A percentile compares a stretch with the other conserved stretches of the same genome.
Evolutionary conservation across 306 rosid species (phyloP).

Genomic region (Quercus berberidifolia): DNA sequence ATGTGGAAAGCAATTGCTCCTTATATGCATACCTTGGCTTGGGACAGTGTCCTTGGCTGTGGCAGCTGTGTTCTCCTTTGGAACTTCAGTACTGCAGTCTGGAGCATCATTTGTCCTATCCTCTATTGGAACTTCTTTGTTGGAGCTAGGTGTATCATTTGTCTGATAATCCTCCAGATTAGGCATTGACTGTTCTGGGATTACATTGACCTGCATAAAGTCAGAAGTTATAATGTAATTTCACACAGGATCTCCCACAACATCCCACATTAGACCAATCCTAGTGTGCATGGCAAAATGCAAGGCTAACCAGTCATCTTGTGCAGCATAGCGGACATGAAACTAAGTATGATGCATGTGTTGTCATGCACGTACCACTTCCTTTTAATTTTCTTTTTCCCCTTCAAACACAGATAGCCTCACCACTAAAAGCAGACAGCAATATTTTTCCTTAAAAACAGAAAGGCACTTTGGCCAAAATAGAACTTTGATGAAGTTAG

Average conservation of each 20-base stretch:
- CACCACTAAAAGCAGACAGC: background rate
- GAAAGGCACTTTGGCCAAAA: background rate
- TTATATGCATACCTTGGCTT: conserved; percentile 54
- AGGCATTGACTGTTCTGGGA: conserved; percentile 34
- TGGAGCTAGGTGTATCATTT: conserved; percentile 25
- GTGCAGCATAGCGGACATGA: background rate
- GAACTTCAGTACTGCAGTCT: conserved; percentile 27
- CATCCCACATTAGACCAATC: conserved; percentile 8
- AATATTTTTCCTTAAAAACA: background rate
- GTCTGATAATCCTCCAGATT: conserved; percentile 34
- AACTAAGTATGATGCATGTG: background rate
- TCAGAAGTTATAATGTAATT: conserved; percentile 9
- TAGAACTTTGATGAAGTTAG: background rate
- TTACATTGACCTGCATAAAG: conserved; percentile 50
- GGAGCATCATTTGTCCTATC: conserved; percentile 26
- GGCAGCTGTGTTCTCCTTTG: conserved; percentile 22
- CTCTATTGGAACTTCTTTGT: conserved; percentile 28
- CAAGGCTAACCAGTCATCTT: background rate
- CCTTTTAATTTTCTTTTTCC: background rate
- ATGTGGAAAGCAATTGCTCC: background rate
- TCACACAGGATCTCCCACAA: background rate
- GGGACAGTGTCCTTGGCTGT: conserved; percentile 32
- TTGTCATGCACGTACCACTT: background rate
- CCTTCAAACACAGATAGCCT: background rate
- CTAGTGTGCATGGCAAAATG: background rate